Evolutionary conservation across 2,329 filamentous ascomycete genomes (phyloP).

Genomic region (Phaeosphaeriaceae sp.): DNA sequence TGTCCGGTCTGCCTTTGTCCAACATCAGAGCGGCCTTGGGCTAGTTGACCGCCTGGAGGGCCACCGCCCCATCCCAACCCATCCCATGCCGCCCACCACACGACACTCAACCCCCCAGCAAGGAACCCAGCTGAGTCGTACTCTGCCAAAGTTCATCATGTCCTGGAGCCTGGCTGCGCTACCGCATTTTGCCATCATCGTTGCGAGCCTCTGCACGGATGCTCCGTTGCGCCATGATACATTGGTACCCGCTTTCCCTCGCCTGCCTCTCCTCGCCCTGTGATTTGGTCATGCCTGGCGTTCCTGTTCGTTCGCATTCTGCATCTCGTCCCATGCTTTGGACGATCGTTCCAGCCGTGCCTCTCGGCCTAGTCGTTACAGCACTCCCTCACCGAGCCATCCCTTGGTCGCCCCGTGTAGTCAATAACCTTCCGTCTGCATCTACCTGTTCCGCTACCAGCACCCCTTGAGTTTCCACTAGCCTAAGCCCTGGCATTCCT

Average conservation of each 20-base stretch:
- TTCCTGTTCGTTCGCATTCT: slow-evolving; percentile 48
- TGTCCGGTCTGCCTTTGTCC: slow-evolving; percentile 36
- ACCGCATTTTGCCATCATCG: slow-evolving; percentile 38
- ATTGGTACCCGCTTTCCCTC: slow-evolving; percentile 44
- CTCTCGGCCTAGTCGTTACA: slow-evolving; percentile 46
- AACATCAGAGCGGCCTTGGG: slow-evolving; percentile 21
- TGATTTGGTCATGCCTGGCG: slow-evolving; percentile 43
- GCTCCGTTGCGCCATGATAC: slow-evolving; percentile 51
- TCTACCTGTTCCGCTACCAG: slow-evolving; percentile 36
- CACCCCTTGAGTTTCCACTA: slow-evolving; percentile 35
- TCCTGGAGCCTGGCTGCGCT: slow-evolving; percentile 38
- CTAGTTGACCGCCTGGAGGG: slow-evolving; percentile 44
- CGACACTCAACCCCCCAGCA: slow-evolving; percentile 34
- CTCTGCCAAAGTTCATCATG: slow-evolving; percentile 25
- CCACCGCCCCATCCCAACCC: slow-evolving; percentile 35
- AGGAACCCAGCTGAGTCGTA: slow-evolving; percentile 44
- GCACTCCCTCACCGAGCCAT: slow-evolving; percentile 45
- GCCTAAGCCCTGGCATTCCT: slow-evolving; percentile 36
- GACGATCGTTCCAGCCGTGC: slow-evolving; percentile 49
- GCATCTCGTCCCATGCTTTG: slow-evolving; percentile 39
- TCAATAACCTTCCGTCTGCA: slow-evolving; percentile 42
- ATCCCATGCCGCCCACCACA: slow-evolving; percentile 26
- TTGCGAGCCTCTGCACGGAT: slow-evolving; percentile 43
- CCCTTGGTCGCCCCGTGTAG: slow-evolving; percentile 42
- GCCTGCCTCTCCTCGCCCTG: slow-evolving; percentile 31